Evolutionary conservation across 148 eudicot species (phyloP).

Genomic region (Vaccinium corymbosum): DNA sequence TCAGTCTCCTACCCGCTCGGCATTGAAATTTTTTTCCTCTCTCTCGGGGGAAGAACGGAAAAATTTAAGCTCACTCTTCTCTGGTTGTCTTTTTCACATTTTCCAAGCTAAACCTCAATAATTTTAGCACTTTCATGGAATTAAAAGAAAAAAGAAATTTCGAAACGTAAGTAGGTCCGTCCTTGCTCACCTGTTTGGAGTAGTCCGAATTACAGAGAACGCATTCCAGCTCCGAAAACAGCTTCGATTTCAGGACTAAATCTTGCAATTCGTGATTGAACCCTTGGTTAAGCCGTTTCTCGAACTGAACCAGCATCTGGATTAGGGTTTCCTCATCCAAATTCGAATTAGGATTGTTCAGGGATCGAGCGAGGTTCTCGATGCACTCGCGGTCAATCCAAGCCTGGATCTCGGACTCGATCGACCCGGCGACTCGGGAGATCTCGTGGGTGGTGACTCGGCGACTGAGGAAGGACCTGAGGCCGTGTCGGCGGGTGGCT

Average conservation of each 20-base stretch:
- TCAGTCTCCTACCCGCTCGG: no score
- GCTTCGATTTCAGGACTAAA: slow-evolving; percentile 47
- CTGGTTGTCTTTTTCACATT: no score
- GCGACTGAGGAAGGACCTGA: slow-evolving; percentile 50
- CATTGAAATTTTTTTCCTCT: no score
- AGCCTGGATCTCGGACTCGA: slow-evolving; percentile 69
- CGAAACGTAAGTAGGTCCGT: no score
- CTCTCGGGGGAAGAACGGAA: no score
- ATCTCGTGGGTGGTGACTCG: slow-evolving; percentile 57
- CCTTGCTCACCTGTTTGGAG: slow-evolving; percentile 25
- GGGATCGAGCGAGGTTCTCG: slow-evolving; percentile 35
- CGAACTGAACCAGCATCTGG: slow-evolving; percentile 29
- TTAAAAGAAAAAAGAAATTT: no score
- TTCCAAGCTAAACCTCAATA: no score
- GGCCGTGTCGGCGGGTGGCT: slow-evolving; percentile 20
- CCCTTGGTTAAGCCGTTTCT: slow-evolving; percentile 43
- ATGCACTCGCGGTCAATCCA: slow-evolving; percentile 80
- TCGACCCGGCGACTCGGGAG: slow-evolving; percentile 61
- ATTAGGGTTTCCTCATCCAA: slow-evolving; percentile 28
- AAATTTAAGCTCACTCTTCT: no score
- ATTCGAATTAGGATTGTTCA: slow-evolving; percentile 1
- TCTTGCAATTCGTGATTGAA: slow-evolving; percentile 67
- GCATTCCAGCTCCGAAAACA: slow-evolving; percentile 42
- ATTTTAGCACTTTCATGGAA: no score
- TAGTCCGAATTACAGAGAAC: slow-evolving; percentile 31